A percentile compares a stretch with the other conserved stretches of the same genome.
These are phyloP conservation scores for Trametes cingulata DNA, from an alignment of 768 basidiomycete species.

Conservation along the genomic window DNA sequence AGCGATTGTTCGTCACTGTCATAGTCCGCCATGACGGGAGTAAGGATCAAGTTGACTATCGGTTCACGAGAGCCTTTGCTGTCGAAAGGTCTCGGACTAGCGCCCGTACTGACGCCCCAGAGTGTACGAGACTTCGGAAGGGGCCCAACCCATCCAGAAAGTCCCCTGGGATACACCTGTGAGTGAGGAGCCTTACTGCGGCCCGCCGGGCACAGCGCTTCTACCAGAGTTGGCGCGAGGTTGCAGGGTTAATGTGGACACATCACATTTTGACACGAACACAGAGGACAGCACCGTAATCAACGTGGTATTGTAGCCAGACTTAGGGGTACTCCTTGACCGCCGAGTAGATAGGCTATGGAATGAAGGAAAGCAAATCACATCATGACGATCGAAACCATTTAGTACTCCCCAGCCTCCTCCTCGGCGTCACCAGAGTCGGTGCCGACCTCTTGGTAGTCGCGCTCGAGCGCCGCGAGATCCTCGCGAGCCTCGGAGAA, in stretches of 20 bases:
- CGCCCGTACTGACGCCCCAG: too few species aligned
- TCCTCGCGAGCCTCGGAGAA: constrained; percentile 99
- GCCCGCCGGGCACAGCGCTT: too few species aligned
- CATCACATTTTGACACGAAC: constrained; percentile 12
- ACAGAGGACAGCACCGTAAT: constrained; percentile 17
- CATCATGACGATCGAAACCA: not conserved
- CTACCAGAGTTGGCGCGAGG: too few species aligned
- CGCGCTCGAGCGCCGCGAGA: constrained; percentile 95
- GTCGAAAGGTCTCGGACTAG: too few species aligned
- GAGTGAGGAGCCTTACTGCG: too few species aligned
- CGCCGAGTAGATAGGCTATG: constrained; percentile 21
- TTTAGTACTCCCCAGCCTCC: constrained; percentile 50
- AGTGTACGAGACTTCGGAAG: too few species aligned
- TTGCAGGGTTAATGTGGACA: not conserved
- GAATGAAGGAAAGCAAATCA: constrained; percentile 9
- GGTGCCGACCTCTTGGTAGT: constrained; percentile 87
- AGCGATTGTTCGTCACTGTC: not conserved
- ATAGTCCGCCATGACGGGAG: too few species aligned
- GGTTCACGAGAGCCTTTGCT: too few species aligned
- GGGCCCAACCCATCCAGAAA: too few species aligned
- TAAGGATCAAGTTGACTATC: too few species aligned
- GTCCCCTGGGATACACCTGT: too few species aligned
- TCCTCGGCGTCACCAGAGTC: constrained; percentile 73
- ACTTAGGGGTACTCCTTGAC: constrained; percentile 16
- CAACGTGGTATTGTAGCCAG: constrained; percentile 24